phyloP scores from a whole-genome alignment of 805 yeast species.

The Ogataea zsoltii region DNA sequence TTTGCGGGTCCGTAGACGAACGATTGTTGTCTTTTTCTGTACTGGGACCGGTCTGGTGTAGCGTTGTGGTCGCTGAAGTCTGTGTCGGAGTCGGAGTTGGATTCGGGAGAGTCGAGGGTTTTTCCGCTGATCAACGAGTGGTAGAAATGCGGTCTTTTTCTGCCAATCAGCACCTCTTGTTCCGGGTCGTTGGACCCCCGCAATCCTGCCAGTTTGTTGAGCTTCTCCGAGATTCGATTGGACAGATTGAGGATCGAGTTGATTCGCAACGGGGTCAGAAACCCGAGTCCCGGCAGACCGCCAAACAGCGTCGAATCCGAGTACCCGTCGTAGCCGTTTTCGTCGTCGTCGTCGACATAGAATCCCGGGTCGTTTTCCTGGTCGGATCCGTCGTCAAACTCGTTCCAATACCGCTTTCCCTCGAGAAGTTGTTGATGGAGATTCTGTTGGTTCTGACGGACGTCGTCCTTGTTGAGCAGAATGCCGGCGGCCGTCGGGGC shows the following conservation, averaged over 20 bases:
- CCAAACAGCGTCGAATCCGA: slow-evolving; percentile 21
- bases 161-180: slow-evolving; percentile 2
- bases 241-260: slow-evolving; percentile 27
- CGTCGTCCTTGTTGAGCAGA: slow-evolving; percentile 33
- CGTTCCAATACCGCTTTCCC: slow-evolving; percentile 58
- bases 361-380: slow-evolving; percentile 40
- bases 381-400: slow-evolving; percentile 64
- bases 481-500: slow-evolving; percentile 25
- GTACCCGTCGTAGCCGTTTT: slow-evolving; percentile 26
- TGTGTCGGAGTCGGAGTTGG: slow-evolving; percentile 20
- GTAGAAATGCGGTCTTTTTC: slow-evolving; percentile 11
- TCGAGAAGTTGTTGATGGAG: slow-evolving; percentile 13
- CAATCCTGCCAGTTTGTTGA: slow-evolving; percentile 1
- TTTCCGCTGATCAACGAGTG: slow-evolving; percentile 12
- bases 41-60: not conserved
- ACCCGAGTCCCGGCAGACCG: slow-evolving; percentile 16
- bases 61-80: slow-evolving; percentile 15
- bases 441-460: slow-evolving; percentile 9
- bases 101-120: slow-evolving; percentile 1
- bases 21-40: slow-evolving; percentile 10
- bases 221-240: slow-evolving; percentile 17
- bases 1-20: slow-evolving; percentile 12
- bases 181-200: slow-evolving; percentile 4
- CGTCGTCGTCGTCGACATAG: slow-evolving; percentile 41
- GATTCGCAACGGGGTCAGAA: slow-evolving; percentile 25